Evolutionary conservation across 768 basidiomycete genomes (phyloP), one percentile per base, ranked within the genome.

Genomic region (Rhodotorula diobovata): DNA sequence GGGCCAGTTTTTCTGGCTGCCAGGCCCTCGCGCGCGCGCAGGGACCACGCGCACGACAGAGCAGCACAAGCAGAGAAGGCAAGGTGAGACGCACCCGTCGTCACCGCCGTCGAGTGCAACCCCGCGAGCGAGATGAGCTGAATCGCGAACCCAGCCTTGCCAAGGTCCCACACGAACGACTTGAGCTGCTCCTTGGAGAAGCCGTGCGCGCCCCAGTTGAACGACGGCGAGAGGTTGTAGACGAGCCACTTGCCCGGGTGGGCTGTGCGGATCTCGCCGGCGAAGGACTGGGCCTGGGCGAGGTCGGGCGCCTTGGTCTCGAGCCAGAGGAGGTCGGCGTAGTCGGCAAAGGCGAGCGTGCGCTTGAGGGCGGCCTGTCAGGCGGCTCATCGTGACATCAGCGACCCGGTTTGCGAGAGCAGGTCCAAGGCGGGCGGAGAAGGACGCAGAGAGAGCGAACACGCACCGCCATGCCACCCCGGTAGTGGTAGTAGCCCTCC

Each of bases 101-200:
- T 84, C 35, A 87, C 87, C 15, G 91, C 93, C 69, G 87, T 89
- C 78, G 88, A 88, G 80, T 99, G 96, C 58, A 99, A 84, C 65
- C 96, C 96, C 51, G 87, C 96, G 39, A 96, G 84, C 12, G 93
- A 94, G 77, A 95, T 87, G 34, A 95, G 82, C 81, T 98, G 94
- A 91, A 94, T 96, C 76, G 93, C 88, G 81, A 97, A 98, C 41
- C 94, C 94, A 57, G 95, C 87, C 83, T 90, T 94, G 57, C 91
- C 95, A 41, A 99, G 84, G 77, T 91, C 85, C 95, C 94, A 95
- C 45, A 97, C 86, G 79, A 86, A 98, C 48, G 85, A 82, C 80
- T 90, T 85, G 91, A 92, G 97, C 76, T 93, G 91, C 73, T 85
- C 84, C 74, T 88, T 85, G 43, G 85, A 87, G 28, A 97, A 85